Conservation (phyloP, 139 green algal genomes). For the Micractinium conductrix region DNA sequence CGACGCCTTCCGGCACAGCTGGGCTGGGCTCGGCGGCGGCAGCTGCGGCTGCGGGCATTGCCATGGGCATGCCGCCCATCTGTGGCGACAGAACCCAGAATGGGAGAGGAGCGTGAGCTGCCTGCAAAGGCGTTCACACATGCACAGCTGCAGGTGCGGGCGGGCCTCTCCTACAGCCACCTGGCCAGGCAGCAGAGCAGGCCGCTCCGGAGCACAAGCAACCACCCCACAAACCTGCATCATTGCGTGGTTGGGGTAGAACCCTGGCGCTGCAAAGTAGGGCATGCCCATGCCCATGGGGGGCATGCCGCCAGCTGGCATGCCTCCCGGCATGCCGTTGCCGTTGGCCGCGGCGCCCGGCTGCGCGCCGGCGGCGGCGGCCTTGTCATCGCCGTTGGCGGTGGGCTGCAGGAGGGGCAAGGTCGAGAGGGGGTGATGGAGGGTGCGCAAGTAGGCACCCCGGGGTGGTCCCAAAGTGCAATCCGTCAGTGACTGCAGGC, state of each 20-base stretch:
- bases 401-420: too few species aligned
- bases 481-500: too few species aligned
- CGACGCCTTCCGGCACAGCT: not conserved
- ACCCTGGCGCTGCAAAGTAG: slow-evolving; percentile 20
- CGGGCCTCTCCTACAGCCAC: too few species aligned
- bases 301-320: slow-evolving; percentile 6
- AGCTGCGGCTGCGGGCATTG: slow-evolving; percentile 1
- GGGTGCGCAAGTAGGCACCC: too few species aligned
- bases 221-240: slow-evolving; percentile 14
- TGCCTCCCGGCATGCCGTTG: not conserved
- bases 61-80: slow-evolving; percentile 4
- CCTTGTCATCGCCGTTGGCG: not conserved
- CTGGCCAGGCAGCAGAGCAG: not conserved
- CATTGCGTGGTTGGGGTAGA: slow-evolving; percentile 10
- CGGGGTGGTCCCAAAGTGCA: too few species aligned
- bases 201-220: too few species aligned
- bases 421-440: too few species aligned
- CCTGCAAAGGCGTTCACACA: too few species aligned
- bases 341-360: not conserved
- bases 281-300: slow-evolving; percentile 5
- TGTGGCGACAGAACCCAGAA: too few species aligned
- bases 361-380: too few species aligned
- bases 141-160: too few species aligned
- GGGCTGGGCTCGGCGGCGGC: slow-evolving; percentile 2
- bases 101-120: too few species aligned